phyloP scores from a whole-genome alignment of 1,284 basidiomycete genomes.

The Sutorius eximius region DNA sequence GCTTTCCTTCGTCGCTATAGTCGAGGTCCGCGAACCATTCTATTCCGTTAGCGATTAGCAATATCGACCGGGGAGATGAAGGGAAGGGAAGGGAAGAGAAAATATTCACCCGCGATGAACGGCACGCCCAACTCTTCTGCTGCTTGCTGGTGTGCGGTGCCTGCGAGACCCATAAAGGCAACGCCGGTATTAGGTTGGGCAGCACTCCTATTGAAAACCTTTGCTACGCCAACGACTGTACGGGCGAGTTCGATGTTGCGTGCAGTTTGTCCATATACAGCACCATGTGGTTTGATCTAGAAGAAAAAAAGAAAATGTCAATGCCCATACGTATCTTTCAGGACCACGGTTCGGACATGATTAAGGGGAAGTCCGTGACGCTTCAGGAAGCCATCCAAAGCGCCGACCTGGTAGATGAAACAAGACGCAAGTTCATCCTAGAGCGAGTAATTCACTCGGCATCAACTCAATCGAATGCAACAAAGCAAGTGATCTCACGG shows the following conservation, averaged over 20 bases:
- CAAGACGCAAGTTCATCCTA: slow-evolving; percentile 56
- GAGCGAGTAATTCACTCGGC: slow-evolving; percentile 9
- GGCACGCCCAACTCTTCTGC: slow-evolving; percentile 50
- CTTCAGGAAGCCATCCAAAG: slow-evolving; percentile 55
- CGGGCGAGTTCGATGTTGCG: slow-evolving; percentile 53
- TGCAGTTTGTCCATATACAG: slow-evolving; percentile 55
- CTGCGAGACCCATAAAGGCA: slow-evolving; percentile 59
- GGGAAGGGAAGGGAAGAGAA: not conserved
- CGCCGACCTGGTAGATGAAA: slow-evolving; percentile 64
- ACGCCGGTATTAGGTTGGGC: slow-evolving; percentile 30
- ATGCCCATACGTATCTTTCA: not conserved
- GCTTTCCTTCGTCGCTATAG: slow-evolving; percentile 52
- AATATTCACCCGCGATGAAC: slow-evolving; percentile 54
- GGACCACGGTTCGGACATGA: slow-evolving; percentile 40
- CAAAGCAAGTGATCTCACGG: slow-evolving; percentile 36
- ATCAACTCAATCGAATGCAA: not conserved
- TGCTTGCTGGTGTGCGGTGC: slow-evolving; percentile 56
- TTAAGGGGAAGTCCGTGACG: slow-evolving; percentile 48
- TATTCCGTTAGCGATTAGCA: slow-evolving; percentile 20
- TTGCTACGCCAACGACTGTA: slow-evolving; percentile 50
- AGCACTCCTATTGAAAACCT: slow-evolving; percentile 41
- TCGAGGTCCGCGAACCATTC: slow-evolving; percentile 67
- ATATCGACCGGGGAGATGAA: not conserved
- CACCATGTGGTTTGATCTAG: slow-evolving; percentile 56
- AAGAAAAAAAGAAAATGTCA: not conserved